Percentiles rank a stretch among this genome's conserved stretches.
These are phyloP conservation scores for Scenedesmus sp. DNA, from an alignment of 163 green algal species.

Conservation along the genomic window DNA sequence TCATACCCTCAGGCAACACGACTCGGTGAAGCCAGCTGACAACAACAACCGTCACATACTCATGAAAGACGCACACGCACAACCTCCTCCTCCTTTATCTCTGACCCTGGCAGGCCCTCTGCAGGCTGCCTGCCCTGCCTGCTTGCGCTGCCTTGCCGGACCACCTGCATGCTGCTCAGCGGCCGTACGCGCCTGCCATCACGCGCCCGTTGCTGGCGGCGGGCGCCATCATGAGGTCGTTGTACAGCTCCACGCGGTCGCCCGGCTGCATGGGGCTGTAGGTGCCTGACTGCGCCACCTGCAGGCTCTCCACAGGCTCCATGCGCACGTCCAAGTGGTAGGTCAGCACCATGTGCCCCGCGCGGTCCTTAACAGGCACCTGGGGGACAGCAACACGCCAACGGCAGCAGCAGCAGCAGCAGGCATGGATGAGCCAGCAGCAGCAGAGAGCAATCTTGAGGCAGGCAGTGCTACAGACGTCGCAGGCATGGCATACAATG, in stretches of 20 bases:
- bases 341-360: conserved; percentile 34
- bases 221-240: conserved; percentile 18
- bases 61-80: not conserved
- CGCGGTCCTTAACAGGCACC: conserved; percentile 47
- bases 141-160: not conserved
- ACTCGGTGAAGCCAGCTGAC: not conserved
- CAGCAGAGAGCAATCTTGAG: not conserved
- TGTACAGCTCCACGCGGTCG: not conserved
- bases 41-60: not conserved
- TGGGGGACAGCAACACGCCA: not conserved
- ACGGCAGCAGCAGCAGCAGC: not conserved
- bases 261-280: not conserved
- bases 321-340: conserved; percentile 49
- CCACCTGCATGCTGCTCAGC: not conserved
- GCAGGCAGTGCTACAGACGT: not conserved
- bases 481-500: not conserved
- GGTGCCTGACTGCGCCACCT: not conserved
- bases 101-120: not conserved
- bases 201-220: not conserved
- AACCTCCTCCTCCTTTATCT: not conserved
- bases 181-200: conserved; percentile 7
- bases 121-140: no score
- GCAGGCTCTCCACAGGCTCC: conserved; percentile 34
- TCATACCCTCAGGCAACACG: not conserved
- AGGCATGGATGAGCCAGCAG: not conserved